Base-by-base conservation (phyloP, 2,329 filamentous ascomycete genomes). In the Xylaria hypoxylon region DNA sequence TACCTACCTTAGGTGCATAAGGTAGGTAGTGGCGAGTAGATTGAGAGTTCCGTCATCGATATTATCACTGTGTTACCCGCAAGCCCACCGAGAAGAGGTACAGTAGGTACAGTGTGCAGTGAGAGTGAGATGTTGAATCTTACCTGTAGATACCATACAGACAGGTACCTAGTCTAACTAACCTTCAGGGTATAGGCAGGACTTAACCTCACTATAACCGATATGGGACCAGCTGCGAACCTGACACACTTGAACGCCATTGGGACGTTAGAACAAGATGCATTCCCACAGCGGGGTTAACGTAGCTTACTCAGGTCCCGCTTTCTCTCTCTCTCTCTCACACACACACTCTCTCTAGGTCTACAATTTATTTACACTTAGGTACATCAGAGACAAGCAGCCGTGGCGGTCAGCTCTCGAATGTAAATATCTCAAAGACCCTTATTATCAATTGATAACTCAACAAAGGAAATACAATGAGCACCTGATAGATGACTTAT, bases 281-380 rank as follows among this genome's bases (percentile, higher is more conserved):
- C 19, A 59, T 67, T 44, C 52, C 63, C 63, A 64, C 64, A 64
- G 67, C 67, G 67, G 67, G 67, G 67, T 66, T 22, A 17, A 51
- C n/a, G 53, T 58, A 63, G 67, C 67, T 68, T 68, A 68, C 67
- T 68, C 67, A 67, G 67, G 67, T 60, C 63, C 67, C 66, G 62
- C 66, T 65, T 59, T 65, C 55, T 59, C 31, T 22, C 53, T 42
- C 52, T 57, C 17, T 26, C 38, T 35, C 26, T 35, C 50, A 7
- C 4, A 15, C 45, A 26, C 15, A 5, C 22, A 10, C 19, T 48
- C 24, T 48, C 24, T 48, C 5, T 13, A 11, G 5, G 10, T 26
- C 19, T 24, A 19, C 24, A 24, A 59, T 47, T 59, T 26, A 35
- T 59, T 48, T 15, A 33, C 42, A 45, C 50, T 38, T 33, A 6